Evolutionary conservation across 495 filamentous ascomycete genomes (phyloP).

Genomic region (Daldinia grandis): DNA sequence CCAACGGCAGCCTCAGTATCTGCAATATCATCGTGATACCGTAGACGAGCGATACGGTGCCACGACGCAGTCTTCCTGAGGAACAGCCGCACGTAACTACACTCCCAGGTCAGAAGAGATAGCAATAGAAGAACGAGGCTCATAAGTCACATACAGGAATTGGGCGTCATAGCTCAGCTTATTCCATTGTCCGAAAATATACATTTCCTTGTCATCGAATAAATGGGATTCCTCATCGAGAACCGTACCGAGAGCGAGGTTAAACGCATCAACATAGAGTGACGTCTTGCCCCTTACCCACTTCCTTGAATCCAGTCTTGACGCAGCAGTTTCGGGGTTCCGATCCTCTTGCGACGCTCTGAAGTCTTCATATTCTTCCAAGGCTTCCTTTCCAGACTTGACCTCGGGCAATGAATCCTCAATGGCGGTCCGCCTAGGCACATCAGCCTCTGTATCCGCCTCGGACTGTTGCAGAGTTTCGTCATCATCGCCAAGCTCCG

Average conservation of each 20-base stretch:
- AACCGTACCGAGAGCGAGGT: constrained; percentile 89
- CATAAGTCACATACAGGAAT: constrained; percentile 72
- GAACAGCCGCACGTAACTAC: constrained; percentile 86
- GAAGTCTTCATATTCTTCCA: constrained; percentile 78
- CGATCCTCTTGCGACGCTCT: constrained; percentile 55
- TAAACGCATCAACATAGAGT: constrained; percentile 98
- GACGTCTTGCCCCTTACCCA: constrained; percentile 72
- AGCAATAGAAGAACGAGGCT: background rate
- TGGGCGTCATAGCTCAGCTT: constrained; percentile 83
- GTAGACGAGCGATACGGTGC: constrained; percentile 82
- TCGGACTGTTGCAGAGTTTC: constrained; percentile 37
- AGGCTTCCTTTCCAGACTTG: constrained; percentile 72
- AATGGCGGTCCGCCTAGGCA: constrained; percentile 69
- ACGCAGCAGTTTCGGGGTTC: constrained; percentile 48
- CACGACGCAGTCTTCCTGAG: constrained; percentile 93
- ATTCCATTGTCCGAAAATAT: constrained; percentile 80
- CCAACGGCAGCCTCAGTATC: constrained; percentile 71
- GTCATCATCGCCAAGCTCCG: constrained; percentile 47
- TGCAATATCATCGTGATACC: constrained; percentile 83
- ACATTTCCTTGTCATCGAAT: constrained; percentile 81
- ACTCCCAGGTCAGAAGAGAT: constrained; percentile 2
- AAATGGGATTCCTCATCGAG: constrained; percentile 88
- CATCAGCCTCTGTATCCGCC: constrained; percentile 44
- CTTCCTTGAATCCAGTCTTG: constrained; percentile 49
- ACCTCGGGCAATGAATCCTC: constrained; percentile 78